A percentile compares a stretch with the other conserved stretches of the same genome.
phyloP scores from a whole-genome alignment of 257 asterid species.

The Fraxinus excelsior region DNA sequence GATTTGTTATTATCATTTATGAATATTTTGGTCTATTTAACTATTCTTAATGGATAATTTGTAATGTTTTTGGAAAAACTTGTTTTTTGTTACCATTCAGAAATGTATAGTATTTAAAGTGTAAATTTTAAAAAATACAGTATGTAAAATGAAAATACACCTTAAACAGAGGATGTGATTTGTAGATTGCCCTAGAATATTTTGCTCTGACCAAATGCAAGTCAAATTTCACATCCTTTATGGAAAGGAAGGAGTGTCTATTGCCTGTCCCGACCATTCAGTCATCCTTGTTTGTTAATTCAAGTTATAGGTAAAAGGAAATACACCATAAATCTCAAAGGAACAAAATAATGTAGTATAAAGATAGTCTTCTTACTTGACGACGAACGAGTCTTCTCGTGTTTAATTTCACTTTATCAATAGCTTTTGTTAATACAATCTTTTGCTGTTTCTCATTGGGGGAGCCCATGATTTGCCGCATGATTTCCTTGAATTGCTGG shows the following conservation, averaged over 20 bases:
- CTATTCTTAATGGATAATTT: too few species aligned
- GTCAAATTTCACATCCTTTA: neutral
- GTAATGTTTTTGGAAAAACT: too few species aligned
- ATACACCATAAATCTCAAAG: neutral
- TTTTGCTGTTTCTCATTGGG: slow-evolving; percentile 34
- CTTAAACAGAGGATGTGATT: too few species aligned
- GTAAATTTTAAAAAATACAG: too few species aligned
- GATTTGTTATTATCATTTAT: too few species aligned
- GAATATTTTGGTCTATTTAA: too few species aligned
- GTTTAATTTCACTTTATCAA: slow-evolving; percentile 67
- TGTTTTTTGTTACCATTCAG: too few species aligned
- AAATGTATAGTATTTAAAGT: too few species aligned
- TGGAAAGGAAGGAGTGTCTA: neutral
- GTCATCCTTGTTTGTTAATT: neutral
- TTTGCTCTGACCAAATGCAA: too few species aligned
- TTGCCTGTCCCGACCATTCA: neutral
- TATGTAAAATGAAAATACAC: too few species aligned
- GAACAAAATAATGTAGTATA: neutral
- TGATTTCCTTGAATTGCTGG: slow-evolving; percentile 34
- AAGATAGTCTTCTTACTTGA: slow-evolving; percentile 60
- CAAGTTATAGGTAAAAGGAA: neutral
- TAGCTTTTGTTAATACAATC: slow-evolving; percentile 57
- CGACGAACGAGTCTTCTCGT: slow-evolving; percentile 90
- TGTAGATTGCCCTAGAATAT: too few species aligned
- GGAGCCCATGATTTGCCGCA: slow-evolving; percentile 35